These are phyloP conservation scores for Mytilinidion resinicola DNA, from an alignment of 495 filamentous ascomycete species.

Conservation along the genomic window DNA sequence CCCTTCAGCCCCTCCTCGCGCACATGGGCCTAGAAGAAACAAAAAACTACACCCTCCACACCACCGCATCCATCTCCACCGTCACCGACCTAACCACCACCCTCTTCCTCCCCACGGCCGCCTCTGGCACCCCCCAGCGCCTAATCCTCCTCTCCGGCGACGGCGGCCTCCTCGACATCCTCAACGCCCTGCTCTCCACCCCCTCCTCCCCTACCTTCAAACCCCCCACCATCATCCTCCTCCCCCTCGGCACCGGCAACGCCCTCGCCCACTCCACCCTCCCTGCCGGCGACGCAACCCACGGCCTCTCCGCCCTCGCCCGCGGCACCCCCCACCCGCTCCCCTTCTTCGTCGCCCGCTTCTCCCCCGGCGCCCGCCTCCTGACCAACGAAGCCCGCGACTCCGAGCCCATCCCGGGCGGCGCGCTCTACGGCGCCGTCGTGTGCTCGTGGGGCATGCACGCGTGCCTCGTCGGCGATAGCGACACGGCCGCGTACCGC, in stretches of 20 bases:
- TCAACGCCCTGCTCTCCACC: conserved; percentile 55
- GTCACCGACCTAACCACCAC: conserved; percentile 54
- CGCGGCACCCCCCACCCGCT: conserved; percentile 25
- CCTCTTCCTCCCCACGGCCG: conserved; percentile 44
- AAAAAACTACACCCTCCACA: conserved; percentile 44
- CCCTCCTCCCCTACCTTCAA: conserved; percentile 23
- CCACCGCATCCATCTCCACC: conserved; percentile 52
- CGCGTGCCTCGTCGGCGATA: conserved; percentile 78
- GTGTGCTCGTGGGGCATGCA: conserved; percentile 86
- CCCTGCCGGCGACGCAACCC: conserved; percentile 37
- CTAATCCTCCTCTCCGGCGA: conserved; percentile 80
- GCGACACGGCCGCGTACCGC: conserved; percentile 72
- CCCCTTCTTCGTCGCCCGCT: conserved; percentile 44
- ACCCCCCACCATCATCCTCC: conserved; percentile 55
- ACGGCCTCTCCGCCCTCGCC: conserved; percentile 50
- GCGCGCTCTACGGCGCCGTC: conserved; percentile 57
- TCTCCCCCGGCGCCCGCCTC: conserved; percentile 57
- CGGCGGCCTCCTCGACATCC: conserved; percentile 69
- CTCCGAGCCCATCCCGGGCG: conserved; percentile 19
- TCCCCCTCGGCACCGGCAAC: conserved; percentile 84
- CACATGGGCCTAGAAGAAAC: conserved; percentile 36
- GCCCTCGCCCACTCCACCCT: conserved; percentile 69
- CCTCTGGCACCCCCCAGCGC: conserved; percentile 46
- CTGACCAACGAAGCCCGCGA: conserved; percentile 44
- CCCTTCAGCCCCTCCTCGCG: conserved; percentile 54